phyloP scores from a whole-genome alignment of 257 asterid species.

The Scutellaria barbata region DNA sequence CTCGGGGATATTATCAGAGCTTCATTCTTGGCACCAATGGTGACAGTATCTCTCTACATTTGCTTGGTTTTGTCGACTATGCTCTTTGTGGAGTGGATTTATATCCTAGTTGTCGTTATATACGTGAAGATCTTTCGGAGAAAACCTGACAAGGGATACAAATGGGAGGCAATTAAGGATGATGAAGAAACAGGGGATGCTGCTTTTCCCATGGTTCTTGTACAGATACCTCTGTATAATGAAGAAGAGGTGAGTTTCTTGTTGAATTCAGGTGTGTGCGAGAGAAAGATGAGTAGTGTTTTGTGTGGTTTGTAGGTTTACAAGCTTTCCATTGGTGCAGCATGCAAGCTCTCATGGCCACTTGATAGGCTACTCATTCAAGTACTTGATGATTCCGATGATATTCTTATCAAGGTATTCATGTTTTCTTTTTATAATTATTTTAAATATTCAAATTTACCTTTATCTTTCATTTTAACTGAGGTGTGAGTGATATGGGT shows the following conservation, averaged over 20 bases:
- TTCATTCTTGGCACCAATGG: conserved; percentile 33
- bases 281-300: background rate
- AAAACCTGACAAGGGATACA: conserved; percentile 38
- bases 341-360: conserved; percentile 57
- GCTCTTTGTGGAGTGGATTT: conserved; percentile 47
- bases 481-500: too few species aligned
- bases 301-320: conserved; percentile 38
- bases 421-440: too few species aligned
- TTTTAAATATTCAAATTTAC: too few species aligned
- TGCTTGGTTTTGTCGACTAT: conserved; percentile 42
- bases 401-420: conserved; percentile 46
- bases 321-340: conserved; percentile 59
- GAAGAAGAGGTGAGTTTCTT: conserved; percentile 44
- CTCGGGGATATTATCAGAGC: conserved; percentile 36
- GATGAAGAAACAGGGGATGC: conserved; percentile 47
- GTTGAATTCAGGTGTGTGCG: background rate
- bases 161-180: conserved; percentile 44
- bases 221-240: conserved; percentile 56
- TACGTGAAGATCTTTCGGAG: conserved; percentile 34
- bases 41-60: conserved; percentile 29
- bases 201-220: conserved; percentile 47
- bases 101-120: conserved; percentile 28
- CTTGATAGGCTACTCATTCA: conserved; percentile 49
- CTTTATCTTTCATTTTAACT: too few species aligned
- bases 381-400: conserved; percentile 53